Conservation (phyloP, 2,329 filamentous ascomycete species). For the Onygenales sp. region DNA sequence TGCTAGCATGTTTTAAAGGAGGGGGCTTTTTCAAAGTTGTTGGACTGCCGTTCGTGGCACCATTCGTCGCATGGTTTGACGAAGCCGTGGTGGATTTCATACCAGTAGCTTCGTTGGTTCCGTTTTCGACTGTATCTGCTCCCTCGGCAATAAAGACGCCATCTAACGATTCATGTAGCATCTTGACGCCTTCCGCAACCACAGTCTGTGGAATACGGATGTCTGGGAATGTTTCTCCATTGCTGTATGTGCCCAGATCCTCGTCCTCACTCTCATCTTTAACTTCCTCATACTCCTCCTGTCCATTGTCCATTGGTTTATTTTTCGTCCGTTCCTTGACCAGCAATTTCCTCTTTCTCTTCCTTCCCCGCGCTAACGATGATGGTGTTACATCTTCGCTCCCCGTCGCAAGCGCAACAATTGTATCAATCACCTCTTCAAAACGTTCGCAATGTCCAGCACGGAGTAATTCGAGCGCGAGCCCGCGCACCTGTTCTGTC, state of each 20-base stretch:
- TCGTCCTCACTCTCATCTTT: neutral
- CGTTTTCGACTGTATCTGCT: conserved; percentile 22
- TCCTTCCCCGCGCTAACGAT: conserved; percentile 14
- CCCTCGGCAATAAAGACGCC: conserved; percentile 28
- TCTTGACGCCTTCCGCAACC: conserved; percentile 41
- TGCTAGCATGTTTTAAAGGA: neutral
- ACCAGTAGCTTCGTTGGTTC: neutral
- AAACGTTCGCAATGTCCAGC: conserved; percentile 48
- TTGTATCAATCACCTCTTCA: conserved; percentile 45
- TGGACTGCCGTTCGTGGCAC: neutral
- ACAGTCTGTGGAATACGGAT: conserved; percentile 41
- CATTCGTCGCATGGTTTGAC: neutral
- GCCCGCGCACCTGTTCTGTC: conserved; percentile 45
- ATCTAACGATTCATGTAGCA: conserved; percentile 43
- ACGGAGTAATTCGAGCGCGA: conserved; percentile 48
- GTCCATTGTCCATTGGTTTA: conserved; percentile 17
- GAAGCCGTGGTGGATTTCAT: neutral
- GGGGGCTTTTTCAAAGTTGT: neutral
- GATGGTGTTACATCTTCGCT: conserved; percentile 21
- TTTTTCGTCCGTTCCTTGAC: neutral
- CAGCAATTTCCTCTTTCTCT: conserved; percentile 12
- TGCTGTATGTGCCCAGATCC: conserved; percentile 3
- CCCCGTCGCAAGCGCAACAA: conserved; percentile 39
- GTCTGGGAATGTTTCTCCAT: conserved; percentile 15
- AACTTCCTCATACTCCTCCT: conserved; percentile 11